Evolutionary conservation across 192 early-diverging fungal species (phyloP), one percentile per base, ranked within the genome.

Genomic region (Linnemannia hyalina): DNA sequence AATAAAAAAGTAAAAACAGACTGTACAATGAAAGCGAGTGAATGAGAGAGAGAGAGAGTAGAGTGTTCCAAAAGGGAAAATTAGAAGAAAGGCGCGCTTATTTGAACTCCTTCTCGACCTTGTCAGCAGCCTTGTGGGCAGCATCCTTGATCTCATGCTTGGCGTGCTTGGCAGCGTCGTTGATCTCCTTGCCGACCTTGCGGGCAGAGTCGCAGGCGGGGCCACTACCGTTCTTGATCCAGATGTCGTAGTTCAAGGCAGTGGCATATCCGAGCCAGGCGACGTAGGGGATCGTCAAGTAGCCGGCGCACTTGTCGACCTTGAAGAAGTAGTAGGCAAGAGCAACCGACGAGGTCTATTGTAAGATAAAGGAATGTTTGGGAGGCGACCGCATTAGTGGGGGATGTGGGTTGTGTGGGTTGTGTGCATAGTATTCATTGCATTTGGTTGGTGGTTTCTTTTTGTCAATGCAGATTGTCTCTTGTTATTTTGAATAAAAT

Each of bases 221-320:
- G 68, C 84, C 76, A 8, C 81, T 40, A 10, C 57, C 84, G 46
- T 86, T 86, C 75, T 86, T 86, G 76, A 86, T 73, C 84, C 84
- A 86, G 68, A 81, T 68, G 55, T 86, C 84, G 47, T 86, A 86
- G 80, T 81, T 86, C 63, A 86, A 60, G 8, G 84, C 84, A 36
- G 84, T 81, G 1, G 84, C 79, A 70, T 86, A 86, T 78, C 84
- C 84, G n/a, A 86, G 79, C 84, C 79, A 80, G 40, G 80, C 84
- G 55, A 86, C 72, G 69, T 86, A 86, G 15, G 84, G 84, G 65
- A 86, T 47, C 1, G 84, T 81, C 71, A 86, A 60, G 71, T 86
- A 86, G 13, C 84, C 84, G 8, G 84, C 84, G 29, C 70, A 54
- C 73, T 86, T 77, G 84, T 86, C 84, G 22, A 81, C 84, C 71